Evolutionary conservation across 1,139 yeast genomes (phyloP).

Genomic region (Pichia kudriavzevii): DNA sequence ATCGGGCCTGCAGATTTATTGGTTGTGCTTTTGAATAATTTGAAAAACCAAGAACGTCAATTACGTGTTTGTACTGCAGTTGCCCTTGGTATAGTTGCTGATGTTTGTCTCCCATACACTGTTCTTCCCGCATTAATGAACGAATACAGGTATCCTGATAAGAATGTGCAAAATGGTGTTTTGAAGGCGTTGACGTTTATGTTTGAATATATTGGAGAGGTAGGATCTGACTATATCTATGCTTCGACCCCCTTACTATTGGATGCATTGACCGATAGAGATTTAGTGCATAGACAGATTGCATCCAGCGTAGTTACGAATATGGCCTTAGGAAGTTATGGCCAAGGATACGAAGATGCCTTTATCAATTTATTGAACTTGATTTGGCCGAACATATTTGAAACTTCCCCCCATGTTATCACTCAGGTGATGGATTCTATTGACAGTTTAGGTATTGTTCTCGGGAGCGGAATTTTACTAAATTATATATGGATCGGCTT

Average conservation of each 20-base stretch:
- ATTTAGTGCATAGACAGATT: constrained; percentile 89
- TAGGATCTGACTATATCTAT: constrained; percentile 76
- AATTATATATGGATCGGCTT: constrained; percentile 83
- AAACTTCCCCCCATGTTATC: constrained; percentile 93
- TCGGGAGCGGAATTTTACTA: constrained; percentile 71
- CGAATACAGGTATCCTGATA: constrained; percentile 88
- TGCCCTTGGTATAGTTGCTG: constrained; percentile 96
- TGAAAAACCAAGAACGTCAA: constrained; percentile 92
- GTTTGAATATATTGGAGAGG: constrained; percentile 85
- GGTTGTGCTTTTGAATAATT: constrained; percentile 73
- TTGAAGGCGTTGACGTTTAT: constrained; percentile 86
- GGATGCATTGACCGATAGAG: constrained; percentile 88
- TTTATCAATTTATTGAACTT: constrained; percentile 69
- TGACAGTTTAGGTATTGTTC: constrained; percentile 61
- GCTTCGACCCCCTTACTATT: constrained; percentile 76
- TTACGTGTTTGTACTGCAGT: constrained; percentile 96
- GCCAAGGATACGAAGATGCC: constrained; percentile 68
- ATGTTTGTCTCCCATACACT: constrained; percentile 87
- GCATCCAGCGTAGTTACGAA: constrained; percentile 87
- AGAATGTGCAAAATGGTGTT: constrained; percentile 93
- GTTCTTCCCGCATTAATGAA: constrained; percentile 96
- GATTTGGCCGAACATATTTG: constrained; percentile 77
- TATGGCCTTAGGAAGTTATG: constrained; percentile 72
- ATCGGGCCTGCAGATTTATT: constrained; percentile 96
- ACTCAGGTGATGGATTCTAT: constrained; percentile 73